A percentile compares a stretch with the other conserved stretches of the same genome.
Evolutionary conservation across 106 monocot species (phyloP).

Genomic region (Dactylorhiza incarnata): DNA sequence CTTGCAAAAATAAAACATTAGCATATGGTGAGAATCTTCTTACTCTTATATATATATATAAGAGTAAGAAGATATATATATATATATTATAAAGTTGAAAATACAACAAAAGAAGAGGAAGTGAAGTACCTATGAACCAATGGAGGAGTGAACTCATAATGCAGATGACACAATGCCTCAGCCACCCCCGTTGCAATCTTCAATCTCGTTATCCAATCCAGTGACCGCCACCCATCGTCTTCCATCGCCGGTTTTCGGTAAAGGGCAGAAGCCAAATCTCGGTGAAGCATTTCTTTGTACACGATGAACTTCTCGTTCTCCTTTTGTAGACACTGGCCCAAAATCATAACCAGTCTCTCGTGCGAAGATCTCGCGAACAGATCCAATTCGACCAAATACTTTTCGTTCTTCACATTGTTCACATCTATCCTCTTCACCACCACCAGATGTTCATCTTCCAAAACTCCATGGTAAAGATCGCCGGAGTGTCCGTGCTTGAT

Average conservation of each 20-base stretch:
- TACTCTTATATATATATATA: too few species aligned
- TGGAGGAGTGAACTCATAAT: conserved; percentile 67
- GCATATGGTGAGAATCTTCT: too few species aligned
- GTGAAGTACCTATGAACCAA: conserved; percentile 69
- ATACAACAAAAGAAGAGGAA: too few species aligned
- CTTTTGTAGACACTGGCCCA: conserved; percentile 69
- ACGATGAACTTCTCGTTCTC: conserved; percentile 79
- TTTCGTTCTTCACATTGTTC: conserved; percentile 18
- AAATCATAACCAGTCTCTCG: conserved; percentile 51
- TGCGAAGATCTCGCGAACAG: conserved; percentile 55
- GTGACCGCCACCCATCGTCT: conserved; percentile 61
- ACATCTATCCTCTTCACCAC: conserved; percentile 72
- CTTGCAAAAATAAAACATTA: too few species aligned
- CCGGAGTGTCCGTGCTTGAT: conserved; percentile 85
- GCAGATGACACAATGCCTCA: conserved; percentile 71
- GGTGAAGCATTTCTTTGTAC: conserved; percentile 62
- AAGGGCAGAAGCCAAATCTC: conserved; percentile 56
- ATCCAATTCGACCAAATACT: conserved; percentile 52
- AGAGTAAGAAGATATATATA: too few species aligned
- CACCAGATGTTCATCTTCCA: conserved; percentile 51
- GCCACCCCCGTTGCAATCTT: conserved; percentile 85
- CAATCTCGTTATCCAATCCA: conserved; percentile 89
- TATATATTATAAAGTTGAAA: too few species aligned
- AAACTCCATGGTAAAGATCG: conserved; percentile 57
- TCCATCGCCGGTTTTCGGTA: conserved; percentile 41